Evolutionary conservation across 192 early-diverging fungal species (phyloP).

Genomic region (Backusella australiensis): DNA sequence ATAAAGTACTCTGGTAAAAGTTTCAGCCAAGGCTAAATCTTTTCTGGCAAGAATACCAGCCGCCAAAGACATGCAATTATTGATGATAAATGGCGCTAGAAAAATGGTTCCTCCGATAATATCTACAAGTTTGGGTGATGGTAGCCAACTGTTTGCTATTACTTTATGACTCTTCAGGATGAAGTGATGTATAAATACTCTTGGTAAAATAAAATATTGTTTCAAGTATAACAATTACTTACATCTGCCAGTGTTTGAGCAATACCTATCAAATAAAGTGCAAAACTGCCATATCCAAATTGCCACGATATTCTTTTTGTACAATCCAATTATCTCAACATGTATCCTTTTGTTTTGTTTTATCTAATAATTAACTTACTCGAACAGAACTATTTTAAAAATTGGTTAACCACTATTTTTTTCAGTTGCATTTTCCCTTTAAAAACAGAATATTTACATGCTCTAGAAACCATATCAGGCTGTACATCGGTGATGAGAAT

Average conservation of each 20-base stretch:
- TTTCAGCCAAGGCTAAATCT: conserved; percentile 13
- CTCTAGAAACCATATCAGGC: conserved; percentile 17
- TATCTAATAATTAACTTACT: not conserved
- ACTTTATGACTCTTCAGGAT: conserved; percentile 28
- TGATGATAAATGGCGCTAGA: conserved; percentile 26
- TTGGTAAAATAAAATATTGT: not conserved
- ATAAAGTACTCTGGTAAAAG: conserved; percentile 21
- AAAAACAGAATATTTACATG: conserved; percentile 14
- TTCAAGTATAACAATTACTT: not conserved
- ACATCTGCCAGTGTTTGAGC: conserved; percentile 28
- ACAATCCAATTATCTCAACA: not conserved
- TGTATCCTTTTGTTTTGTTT: not conserved
- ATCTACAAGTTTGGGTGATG: conserved; percentile 24
- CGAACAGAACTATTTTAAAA: conserved; percentile 8
- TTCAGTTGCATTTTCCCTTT: not conserved
- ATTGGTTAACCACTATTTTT: not conserved
- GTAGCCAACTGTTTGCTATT: conserved; percentile 30
- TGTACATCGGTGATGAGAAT: conserved; percentile 19
- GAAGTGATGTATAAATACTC: not conserved
- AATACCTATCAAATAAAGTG: conserved; percentile 32
- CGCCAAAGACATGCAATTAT: conserved; percentile 26
- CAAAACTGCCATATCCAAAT: conserved; percentile 23
- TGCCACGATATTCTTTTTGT: conserved; percentile 20
- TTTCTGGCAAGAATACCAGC: conserved; percentile 16
- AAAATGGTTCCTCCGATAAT: conserved; percentile 19